Conservation (phyloP, 116 monocot genomes). For the Papilionanthe hybrid region DNA sequence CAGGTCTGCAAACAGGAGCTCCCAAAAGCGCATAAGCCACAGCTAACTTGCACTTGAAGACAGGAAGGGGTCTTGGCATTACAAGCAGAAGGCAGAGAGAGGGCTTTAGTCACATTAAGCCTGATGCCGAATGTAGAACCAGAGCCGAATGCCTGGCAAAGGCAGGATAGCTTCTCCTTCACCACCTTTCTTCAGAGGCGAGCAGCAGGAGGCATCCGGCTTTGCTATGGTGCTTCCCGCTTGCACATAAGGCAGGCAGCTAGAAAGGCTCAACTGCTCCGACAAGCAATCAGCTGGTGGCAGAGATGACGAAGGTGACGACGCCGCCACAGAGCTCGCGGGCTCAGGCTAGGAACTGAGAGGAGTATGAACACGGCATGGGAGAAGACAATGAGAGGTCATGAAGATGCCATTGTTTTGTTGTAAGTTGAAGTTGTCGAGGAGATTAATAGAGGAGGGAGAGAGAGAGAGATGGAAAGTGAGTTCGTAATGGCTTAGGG, state of each 20-base stretch:
- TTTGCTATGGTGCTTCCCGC: conserved; percentile 6
- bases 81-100: conserved; percentile 1
- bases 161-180: background rate
- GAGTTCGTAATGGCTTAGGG: background rate
- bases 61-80: background rate
- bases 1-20: too few species aligned
- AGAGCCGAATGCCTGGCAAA: conserved; percentile 6
- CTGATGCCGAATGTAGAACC: background rate
- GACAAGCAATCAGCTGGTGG: background rate
- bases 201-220: conserved; percentile 2
- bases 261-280: background rate
- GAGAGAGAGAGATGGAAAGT: background rate
- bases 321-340: background rate
- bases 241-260: background rate
- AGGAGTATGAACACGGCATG: background rate
- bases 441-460: background rate
- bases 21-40: too few species aligned
- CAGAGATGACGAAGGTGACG: background rate
- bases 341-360: background rate
- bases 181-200: conserved; percentile 8
- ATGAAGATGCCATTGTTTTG: background rate
- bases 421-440: background rate
- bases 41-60: background rate
- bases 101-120: conserved; percentile 5
- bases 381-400: background rate